phyloP scores from a whole-genome alignment of 805 yeast species.

The Teunomyces kruisii region DNA sequence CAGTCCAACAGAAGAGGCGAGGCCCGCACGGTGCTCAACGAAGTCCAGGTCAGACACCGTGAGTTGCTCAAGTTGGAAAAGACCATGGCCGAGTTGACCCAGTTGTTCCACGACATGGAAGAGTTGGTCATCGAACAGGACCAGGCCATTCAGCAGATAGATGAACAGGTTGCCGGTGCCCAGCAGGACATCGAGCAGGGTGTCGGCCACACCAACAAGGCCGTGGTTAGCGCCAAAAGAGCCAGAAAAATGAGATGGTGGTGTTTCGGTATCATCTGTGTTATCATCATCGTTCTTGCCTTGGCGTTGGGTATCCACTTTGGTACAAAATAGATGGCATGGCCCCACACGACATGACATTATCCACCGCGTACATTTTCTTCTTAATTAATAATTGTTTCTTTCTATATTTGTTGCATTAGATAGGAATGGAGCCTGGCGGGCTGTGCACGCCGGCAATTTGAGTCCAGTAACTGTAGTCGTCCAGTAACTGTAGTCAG shows the following conservation, averaged over 20 bases:
- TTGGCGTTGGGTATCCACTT: conserved; percentile 67
- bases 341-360: background rate
- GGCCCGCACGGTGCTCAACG: conserved; percentile 91
- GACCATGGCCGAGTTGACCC: conserved; percentile 93
- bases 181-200: conserved; percentile 92
- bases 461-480: no score
- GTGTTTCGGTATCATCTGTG: conserved; percentile 65
- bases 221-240: conserved; percentile 81
- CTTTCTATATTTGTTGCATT: background rate
- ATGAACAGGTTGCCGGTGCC: conserved; percentile 77
- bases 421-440: no score
- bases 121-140: conserved; percentile 95
- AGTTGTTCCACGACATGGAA: conserved; percentile 94
- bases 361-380: background rate
- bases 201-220: conserved; percentile 89
- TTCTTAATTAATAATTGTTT: background rate
- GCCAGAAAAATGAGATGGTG: conserved; percentile 91
- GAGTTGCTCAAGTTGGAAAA: conserved; percentile 93
- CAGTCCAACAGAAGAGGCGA: conserved; percentile 89
- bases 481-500: no score
- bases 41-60: conserved; percentile 93
- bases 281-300: conserved; percentile 63
- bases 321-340: conserved; percentile 23
- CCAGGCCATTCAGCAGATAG: conserved; percentile 77
- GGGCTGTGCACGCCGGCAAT: no score